phyloP scores from a whole-genome alignment of 2,329 filamentous ascomycete genomes.

The Fusarium napiforme region DNA sequence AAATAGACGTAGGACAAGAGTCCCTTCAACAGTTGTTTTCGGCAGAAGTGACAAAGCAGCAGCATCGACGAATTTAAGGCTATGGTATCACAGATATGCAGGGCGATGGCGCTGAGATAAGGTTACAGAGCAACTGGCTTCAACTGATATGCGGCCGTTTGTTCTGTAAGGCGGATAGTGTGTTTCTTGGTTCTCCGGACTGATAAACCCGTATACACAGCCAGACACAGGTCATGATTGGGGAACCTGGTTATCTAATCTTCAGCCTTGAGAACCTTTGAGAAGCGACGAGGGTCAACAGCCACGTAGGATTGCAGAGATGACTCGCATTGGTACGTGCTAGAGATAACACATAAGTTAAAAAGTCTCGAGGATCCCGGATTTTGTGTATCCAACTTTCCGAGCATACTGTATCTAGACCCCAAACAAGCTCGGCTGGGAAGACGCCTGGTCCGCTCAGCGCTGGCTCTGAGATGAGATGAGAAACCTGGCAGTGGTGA shows the following conservation, averaged over 20 bases:
- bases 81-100: conserved; percentile 29
- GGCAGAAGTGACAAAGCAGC: conserved; percentile 16
- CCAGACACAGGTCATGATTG: conserved; percentile 39
- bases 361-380: neutral
- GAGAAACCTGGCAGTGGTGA: neutral
- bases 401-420: neutral
- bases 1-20: conserved; percentile 23
- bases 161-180: conserved; percentile 37
- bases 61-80: conserved; percentile 37
- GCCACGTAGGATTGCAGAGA: conserved; percentile 30
- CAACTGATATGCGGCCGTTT: conserved; percentile 40
- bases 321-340: conserved; percentile 24
- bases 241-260: conserved; percentile 43
- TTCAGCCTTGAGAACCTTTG: conserved; percentile 33
- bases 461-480: neutral
- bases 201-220: conserved; percentile 34
- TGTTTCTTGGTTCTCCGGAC: conserved; percentile 36
- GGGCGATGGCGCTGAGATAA: conserved; percentile 38
- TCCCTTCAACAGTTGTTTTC: neutral
- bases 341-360: conserved; percentile 20
- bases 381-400: neutral
- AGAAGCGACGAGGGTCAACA: conserved; percentile 28
- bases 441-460: neutral
- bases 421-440: neutral
- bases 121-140: conserved; percentile 29